Percentiles rank a stretch among this genome's conserved stretches.
Conservation (phyloP, 2,329 filamentous ascomycete genomes). For the Zymoseptoria crescenta region DNA sequence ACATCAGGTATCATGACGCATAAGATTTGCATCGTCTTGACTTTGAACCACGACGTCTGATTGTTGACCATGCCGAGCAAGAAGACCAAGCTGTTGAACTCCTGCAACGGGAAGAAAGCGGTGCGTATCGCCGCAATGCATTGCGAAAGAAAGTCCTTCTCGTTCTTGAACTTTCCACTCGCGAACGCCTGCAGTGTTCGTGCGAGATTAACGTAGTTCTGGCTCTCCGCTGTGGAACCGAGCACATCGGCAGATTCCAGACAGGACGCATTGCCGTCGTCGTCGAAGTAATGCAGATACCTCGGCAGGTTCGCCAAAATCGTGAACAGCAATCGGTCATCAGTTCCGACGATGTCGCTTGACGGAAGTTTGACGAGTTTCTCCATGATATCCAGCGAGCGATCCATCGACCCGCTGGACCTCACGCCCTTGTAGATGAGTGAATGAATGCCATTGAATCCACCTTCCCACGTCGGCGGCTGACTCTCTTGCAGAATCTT, state of each 20-base stretch:
- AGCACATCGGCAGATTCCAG: slow-evolving; percentile 61
- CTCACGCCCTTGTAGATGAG: slow-evolving; percentile 86
- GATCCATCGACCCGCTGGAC: slow-evolving; percentile 73
- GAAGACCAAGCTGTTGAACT: slow-evolving; percentile 81
- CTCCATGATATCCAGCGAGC: slow-evolving; percentile 69
- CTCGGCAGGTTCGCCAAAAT: slow-evolving; percentile 87
- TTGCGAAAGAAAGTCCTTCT: slow-evolving; percentile 68
- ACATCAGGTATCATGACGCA: slow-evolving; percentile 79
- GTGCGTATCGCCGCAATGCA: slow-evolving; percentile 66
- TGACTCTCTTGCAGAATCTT: slow-evolving; percentile 67
- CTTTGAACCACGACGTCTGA: slow-evolving; percentile 77
- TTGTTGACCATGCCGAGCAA: slow-evolving; percentile 89
- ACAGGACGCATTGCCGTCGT: slow-evolving; percentile 48
- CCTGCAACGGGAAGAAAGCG: slow-evolving; percentile 71
- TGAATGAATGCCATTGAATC: slow-evolving; percentile 77
- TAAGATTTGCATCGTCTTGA: slow-evolving; percentile 86
- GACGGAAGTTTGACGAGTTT: slow-evolving; percentile 70
- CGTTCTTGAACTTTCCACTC: slow-evolving; percentile 56
- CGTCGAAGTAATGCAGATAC: slow-evolving; percentile 72
- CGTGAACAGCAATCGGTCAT: slow-evolving; percentile 73
- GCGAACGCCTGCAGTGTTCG: slow-evolving; percentile 64
- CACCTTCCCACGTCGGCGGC: slow-evolving; percentile 79
- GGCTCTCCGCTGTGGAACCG: slow-evolving; percentile 62
- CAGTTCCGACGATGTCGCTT: slow-evolving; percentile 72
- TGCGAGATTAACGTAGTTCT: slow-evolving; percentile 60